Conservation (phyloP, 2,329 filamentous ascomycete species). For the Rhynchosporium agropyri region DNA sequence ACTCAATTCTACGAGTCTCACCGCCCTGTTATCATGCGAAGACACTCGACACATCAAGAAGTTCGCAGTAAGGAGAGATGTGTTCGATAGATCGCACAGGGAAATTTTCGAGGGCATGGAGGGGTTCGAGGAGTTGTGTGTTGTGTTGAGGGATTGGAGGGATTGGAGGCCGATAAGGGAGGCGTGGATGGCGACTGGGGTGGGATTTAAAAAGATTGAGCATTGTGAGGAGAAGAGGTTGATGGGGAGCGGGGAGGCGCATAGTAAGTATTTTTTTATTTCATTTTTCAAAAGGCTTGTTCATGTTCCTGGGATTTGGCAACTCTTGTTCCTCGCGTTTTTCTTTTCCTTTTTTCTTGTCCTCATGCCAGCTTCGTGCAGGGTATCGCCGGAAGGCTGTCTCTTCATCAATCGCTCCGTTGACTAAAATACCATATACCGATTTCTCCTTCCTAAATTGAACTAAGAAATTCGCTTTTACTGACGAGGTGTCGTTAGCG, state of each 20-base stretch:
- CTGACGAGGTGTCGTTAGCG: not conserved
- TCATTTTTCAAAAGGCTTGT: no score
- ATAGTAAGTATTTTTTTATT: not conserved
- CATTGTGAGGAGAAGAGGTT: not conserved
- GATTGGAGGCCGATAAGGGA: conserved; percentile 3
- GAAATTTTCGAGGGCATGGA: not conserved
- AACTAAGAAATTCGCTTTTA: not conserved
- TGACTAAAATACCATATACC: not conserved
- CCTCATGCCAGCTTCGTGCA: no score
- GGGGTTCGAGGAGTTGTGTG: not conserved
- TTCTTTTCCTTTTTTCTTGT: not conserved
- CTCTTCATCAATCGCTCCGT: no score
- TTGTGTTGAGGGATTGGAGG: not conserved
- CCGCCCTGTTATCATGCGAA: not conserved
- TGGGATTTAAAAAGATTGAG: not conserved
- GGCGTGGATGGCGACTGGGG: not conserved
- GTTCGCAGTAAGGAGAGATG: not conserved
- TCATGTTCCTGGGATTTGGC: not conserved
- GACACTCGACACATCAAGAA: not conserved
- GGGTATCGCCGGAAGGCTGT: no score
- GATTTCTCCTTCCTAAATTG: not conserved
- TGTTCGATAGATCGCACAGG: not conserved
- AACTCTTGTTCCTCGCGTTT: not conserved
- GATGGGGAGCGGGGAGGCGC: not conserved
- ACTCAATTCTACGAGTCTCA: not conserved